Evolutionary conservation across 1,284 basidiomycete genomes (phyloP), one percentile per base, ranked within the genome.

Genomic region (Anthracocystis walkeri): DNA sequence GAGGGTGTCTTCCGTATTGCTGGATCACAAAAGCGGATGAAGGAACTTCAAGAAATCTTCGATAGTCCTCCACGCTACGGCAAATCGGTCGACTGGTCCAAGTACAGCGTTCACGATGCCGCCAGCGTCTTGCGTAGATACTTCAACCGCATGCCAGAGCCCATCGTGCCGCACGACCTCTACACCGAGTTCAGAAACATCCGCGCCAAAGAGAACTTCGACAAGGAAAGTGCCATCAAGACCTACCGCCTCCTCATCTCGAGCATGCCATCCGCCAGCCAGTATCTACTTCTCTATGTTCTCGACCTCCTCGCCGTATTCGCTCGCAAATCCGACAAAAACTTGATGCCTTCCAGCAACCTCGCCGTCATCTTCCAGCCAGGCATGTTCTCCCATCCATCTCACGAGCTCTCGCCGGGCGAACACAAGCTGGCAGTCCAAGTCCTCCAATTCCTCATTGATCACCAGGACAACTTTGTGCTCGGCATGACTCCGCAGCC

Each of bases 291-390:
- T 29, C 90, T 98, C 60, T 99, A 99, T 85, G 93, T 99, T 35
- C 90, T 99, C 68, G 96, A 99, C 85, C 89, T 99, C 23, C 88
- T 99, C 51, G 94, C 94, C 51, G 94, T 99, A 8, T 97, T 99
- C 86, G 92, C 94, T 2, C 90, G 92, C 64, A 94, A 94, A 84
- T 90, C 91, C 27, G 92, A 95, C 78, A 92, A 92, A 87, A 99
- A 98, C 84, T 88, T 95, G 50, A 99, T 99, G 96, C 95, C 92
- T 1, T 92, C 95, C 16, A 90, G 92, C 67, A 99, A 85, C 41
- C 74, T 85, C 7, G 84, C 84, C 27, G 80, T 85, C 65, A 78
- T 85, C 50, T 85, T 85, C 66, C 84, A 85, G 56, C 84, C 84
- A 0, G 81, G 81, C 35, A 82, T 85, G 23, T 91, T 99, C 65